Conservation (phyloP, 176 grass and related monocot species). For the Cocos nucifera region DNA sequence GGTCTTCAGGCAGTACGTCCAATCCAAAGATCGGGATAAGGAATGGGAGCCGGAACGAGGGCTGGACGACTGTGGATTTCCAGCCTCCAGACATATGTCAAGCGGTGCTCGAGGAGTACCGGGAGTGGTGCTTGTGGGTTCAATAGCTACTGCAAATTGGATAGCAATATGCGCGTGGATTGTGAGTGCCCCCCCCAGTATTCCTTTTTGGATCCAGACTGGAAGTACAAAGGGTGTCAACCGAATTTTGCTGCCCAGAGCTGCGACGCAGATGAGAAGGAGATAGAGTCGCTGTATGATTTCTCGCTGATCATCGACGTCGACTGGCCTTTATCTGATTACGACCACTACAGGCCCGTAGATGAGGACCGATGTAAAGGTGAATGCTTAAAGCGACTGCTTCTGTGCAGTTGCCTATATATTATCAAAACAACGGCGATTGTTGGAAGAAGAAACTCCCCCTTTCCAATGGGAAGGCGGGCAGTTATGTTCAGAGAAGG, state of each 20-base stretch:
- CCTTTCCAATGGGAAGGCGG: slow-evolving; percentile 22
- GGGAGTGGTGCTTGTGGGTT: slow-evolving; percentile 36
- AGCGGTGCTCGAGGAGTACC: background rate
- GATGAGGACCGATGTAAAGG: background rate
- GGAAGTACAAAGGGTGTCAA: slow-evolving; percentile 35
- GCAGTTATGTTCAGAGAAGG: too few relatives aligned
- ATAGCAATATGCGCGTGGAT: background rate
- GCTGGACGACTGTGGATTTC: background rate
- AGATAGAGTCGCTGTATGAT: slow-evolving; percentile 2
- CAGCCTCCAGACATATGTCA: slow-evolving; percentile 3
- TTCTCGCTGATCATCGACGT: background rate
- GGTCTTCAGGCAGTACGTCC: slow-evolving; percentile 24
- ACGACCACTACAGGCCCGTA: slow-evolving; percentile 6
- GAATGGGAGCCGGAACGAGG: background rate
- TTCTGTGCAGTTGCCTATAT: slow-evolving; percentile 22
- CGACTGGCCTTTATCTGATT: slow-evolving; percentile 23
- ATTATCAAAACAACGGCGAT: background rate
- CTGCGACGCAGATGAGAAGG: background rate
- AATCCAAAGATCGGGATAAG: slow-evolving; percentile 10
- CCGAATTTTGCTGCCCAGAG: slow-evolving; percentile 5
- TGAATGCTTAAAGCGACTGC: slow-evolving; percentile 26
- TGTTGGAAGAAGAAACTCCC: slow-evolving; percentile 33
- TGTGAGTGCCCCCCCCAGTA: slow-evolving; percentile 34
- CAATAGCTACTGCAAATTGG: slow-evolving; percentile 34
- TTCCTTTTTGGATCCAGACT: slow-evolving; percentile 14